Evolutionary conservation across 1,284 basidiomycete genomes (phyloP).

Genomic region (Thecaphora frezii): DNA sequence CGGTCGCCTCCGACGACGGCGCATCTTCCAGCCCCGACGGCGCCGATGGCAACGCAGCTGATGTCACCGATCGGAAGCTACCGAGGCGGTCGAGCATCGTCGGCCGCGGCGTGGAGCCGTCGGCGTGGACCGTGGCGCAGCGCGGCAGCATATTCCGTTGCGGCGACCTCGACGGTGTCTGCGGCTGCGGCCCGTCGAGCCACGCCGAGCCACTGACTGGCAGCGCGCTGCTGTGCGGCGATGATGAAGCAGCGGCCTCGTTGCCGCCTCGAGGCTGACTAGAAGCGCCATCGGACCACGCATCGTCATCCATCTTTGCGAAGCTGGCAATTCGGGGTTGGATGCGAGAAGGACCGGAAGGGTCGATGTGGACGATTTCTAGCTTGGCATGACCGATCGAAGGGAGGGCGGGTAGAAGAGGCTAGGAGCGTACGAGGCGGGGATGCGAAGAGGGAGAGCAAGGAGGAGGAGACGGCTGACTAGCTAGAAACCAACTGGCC

Average conservation of each 20-base stretch:
- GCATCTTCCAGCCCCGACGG: constrained; percentile 9
- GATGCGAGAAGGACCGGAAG: background rate
- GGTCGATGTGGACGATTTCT: background rate
- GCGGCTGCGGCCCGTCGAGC: background rate
- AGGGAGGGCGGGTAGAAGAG: too few relatives aligned
- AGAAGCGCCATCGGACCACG: too few relatives aligned
- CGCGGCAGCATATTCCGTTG: background rate
- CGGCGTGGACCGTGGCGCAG: background rate
- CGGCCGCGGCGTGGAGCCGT: constrained; percentile 8
- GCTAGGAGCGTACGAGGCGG: constrained; percentile 4
- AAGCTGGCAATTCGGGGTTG: too few relatives aligned
- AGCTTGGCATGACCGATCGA: background rate
- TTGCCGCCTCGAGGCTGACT: too few relatives aligned
- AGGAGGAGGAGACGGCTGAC: background rate
- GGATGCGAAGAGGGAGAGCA: constrained; percentile 13
- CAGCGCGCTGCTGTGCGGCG: too few relatives aligned
- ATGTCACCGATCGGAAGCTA: constrained; percentile 11
- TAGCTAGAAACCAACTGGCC: constrained; percentile 5
- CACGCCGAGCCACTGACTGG: background rate
- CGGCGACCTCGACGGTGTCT: background rate
- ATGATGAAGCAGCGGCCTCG: too few relatives aligned
- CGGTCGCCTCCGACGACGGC: constrained; percentile 1
- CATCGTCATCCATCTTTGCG: too few relatives aligned
- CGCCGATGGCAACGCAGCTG: constrained; percentile 4
- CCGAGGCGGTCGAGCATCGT: constrained; percentile 22